Evolutionary conservation across 768 basidiomycete species (phyloP).

Genomic region (Xerocomellus intermedius): DNA sequence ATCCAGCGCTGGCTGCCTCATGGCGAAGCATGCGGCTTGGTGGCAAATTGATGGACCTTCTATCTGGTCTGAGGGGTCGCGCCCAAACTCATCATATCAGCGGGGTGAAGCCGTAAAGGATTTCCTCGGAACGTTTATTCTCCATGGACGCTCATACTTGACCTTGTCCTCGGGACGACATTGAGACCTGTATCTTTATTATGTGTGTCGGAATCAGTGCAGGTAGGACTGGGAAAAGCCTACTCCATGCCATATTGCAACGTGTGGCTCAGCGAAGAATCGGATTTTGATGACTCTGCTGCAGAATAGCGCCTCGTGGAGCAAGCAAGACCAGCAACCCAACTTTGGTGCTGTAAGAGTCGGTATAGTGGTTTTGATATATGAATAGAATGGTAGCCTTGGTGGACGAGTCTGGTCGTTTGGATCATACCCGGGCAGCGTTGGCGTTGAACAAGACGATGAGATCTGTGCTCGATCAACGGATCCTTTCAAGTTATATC

Average conservation of each 20-base stretch:
- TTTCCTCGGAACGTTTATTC: constrained; percentile 7
- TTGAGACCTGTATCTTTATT: background rate
- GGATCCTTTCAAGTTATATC: too few relatives aligned
- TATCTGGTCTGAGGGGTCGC: background rate
- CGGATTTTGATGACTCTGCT: background rate
- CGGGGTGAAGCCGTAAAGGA: constrained; percentile 6
- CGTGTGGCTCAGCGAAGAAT: constrained; percentile 11
- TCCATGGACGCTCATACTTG: background rate
- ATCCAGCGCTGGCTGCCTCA: background rate
- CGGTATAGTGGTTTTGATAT: too few relatives aligned
- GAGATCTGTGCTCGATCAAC: too few relatives aligned
- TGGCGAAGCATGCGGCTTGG: too few relatives aligned
- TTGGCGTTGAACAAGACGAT: too few relatives aligned
- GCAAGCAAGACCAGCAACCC: constrained; percentile 13
- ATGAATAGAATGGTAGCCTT: too few relatives aligned
- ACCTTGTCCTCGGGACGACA: background rate
- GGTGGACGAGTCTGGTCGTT: too few relatives aligned
- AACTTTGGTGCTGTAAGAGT: background rate
- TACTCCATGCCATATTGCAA: constrained; percentile 10
- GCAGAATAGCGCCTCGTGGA: constrained; percentile 19
- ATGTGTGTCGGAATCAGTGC: constrained; percentile 4
- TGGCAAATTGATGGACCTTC: background rate
- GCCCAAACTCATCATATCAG: background rate
- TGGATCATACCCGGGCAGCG: too few relatives aligned
- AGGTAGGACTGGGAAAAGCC: constrained; percentile 2